Percentiles rank a stretch among this genome's conserved stretches.
Conservation (phyloP, 1,139 yeast genomes). For the Debaryomycetaceae sp. region DNA sequence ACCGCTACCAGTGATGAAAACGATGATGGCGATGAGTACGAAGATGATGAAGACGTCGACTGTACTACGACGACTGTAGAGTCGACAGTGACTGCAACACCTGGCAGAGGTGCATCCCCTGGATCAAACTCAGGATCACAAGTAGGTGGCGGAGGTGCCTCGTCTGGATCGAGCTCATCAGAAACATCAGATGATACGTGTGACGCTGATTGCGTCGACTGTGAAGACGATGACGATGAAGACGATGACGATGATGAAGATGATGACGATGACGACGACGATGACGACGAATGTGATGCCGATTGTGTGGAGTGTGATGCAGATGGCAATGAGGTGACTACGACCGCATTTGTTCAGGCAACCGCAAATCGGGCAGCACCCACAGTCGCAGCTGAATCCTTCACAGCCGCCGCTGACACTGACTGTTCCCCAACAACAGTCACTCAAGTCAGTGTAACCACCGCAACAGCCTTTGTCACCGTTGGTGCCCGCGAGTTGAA, state of each 20-base stretch:
- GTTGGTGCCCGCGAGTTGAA: slow-evolving; percentile 1
- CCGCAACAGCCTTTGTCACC: slow-evolving; percentile 5
- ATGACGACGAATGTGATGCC: not conserved
- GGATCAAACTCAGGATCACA: not conserved
- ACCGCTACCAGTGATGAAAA: slow-evolving; percentile 2
- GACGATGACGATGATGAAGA: slow-evolving; percentile 6
- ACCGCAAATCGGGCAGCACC: slow-evolving; percentile 1
- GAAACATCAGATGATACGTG: slow-evolving; percentile 1
- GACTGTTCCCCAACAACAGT: slow-evolving; percentile 7
- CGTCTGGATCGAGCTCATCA: slow-evolving; percentile 2
- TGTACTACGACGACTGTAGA: slow-evolving; percentile 1
- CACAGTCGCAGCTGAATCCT: not conserved
- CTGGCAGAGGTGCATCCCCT: not conserved
- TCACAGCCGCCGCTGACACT: slow-evolving; percentile 1
- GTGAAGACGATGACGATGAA: slow-evolving; percentile 9
- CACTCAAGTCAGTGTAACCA: slow-evolving; percentile 3
- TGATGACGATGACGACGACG: slow-evolving; percentile 4
- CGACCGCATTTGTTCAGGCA: slow-evolving; percentile 1
- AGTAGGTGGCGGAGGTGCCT: slow-evolving; percentile 8
- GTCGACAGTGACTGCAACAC: slow-evolving; percentile 1
- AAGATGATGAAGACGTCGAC: slow-evolving; percentile 8
- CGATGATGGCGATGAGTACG: slow-evolving; percentile 11
- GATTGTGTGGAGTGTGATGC: slow-evolving; percentile 5
- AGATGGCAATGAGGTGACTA: slow-evolving; percentile 1
- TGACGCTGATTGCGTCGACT: slow-evolving; percentile 1